Evolutionary conservation across 2,329 filamentous ascomycete species (phyloP).

Genomic region (Nakataea oryzae): DNA sequence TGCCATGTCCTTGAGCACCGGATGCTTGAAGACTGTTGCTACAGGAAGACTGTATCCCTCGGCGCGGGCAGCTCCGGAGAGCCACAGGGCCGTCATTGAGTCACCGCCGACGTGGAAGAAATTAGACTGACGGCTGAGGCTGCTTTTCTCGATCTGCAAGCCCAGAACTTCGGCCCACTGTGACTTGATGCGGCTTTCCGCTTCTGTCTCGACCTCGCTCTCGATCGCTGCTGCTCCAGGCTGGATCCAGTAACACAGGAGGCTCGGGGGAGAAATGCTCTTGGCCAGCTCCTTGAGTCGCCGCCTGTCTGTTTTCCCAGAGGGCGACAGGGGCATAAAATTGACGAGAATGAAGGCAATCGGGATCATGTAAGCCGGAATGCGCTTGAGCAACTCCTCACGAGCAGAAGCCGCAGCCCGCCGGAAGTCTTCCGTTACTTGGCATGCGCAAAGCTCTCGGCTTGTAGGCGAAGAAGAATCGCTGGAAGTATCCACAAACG

Average conservation of each 20-base stretch:
- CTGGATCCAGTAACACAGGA: not conserved
- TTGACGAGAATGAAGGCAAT: slow-evolving; percentile 13
- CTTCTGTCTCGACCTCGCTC: slow-evolving; percentile 16
- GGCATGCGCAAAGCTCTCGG: not conserved
- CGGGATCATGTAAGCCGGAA: slow-evolving; percentile 14
- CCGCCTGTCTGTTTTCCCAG: slow-evolving; percentile 12
- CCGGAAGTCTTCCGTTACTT: not conserved
- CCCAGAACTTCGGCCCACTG: slow-evolving; percentile 40
- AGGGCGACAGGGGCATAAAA: slow-evolving; percentile 14
- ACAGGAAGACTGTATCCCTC: slow-evolving; percentile 40
- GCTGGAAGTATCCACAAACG: not conserved
- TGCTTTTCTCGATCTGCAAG: slow-evolving; percentile 27
- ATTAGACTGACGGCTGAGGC: slow-evolving; percentile 42
- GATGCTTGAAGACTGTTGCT: slow-evolving; percentile 41
- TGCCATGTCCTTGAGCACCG: slow-evolving; percentile 41
- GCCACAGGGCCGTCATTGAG: slow-evolving; percentile 50
- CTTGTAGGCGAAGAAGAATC: not conserved
- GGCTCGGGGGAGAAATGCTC: not conserved
- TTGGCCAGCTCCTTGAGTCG: slow-evolving; percentile 5
- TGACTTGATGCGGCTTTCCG: slow-evolving; percentile 30
- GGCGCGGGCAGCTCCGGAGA: slow-evolving; percentile 42
- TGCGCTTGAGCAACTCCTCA: not conserved
- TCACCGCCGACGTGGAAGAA: slow-evolving; percentile 53
- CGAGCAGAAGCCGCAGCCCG: slow-evolving; percentile 4
- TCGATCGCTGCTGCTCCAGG: slow-evolving; percentile 12